Evolutionary conservation across 2,329 filamentous ascomycete genomes (phyloP).

Genomic region (Nemania serpens): DNA sequence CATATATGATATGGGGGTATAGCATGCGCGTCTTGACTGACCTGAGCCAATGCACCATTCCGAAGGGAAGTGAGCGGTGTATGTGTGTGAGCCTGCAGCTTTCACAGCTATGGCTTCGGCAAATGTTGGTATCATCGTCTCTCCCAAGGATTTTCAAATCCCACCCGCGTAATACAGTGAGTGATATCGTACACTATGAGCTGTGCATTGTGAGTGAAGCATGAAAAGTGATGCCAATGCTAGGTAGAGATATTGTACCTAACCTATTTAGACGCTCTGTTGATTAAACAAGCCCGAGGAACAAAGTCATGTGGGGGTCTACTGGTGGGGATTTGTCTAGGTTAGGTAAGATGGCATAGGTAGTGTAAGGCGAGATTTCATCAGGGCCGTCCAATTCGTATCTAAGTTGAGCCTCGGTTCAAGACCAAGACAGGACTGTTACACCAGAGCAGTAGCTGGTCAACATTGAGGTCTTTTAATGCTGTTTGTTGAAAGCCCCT

Average conservation of each 20-base stretch:
- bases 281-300: no score
- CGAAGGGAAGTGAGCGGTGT: constrained; percentile 30
- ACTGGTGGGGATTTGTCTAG: no score
- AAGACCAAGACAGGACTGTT: background rate
- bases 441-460: no score
- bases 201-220: background rate
- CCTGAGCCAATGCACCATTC: constrained; percentile 41
- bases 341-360: background rate
- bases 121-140: constrained; percentile 34
- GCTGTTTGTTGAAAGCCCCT: no score
- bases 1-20: background rate
- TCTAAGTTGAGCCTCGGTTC: background rate
- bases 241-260: no score
- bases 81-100: constrained; percentile 34
- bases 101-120: constrained; percentile 33
- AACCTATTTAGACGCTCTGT: no score
- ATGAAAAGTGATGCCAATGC: no score
- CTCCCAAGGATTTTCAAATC: background rate
- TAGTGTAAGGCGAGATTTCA: no score
- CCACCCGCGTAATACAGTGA: background rate
- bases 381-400: no score
- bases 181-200: background rate
- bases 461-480: no score
- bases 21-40: constrained; percentile 28
- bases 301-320: no score